Evolutionary conservation across 2,329 filamentous ascomycete species (phyloP).

Genomic region (Ascochyta koolunga): DNA sequence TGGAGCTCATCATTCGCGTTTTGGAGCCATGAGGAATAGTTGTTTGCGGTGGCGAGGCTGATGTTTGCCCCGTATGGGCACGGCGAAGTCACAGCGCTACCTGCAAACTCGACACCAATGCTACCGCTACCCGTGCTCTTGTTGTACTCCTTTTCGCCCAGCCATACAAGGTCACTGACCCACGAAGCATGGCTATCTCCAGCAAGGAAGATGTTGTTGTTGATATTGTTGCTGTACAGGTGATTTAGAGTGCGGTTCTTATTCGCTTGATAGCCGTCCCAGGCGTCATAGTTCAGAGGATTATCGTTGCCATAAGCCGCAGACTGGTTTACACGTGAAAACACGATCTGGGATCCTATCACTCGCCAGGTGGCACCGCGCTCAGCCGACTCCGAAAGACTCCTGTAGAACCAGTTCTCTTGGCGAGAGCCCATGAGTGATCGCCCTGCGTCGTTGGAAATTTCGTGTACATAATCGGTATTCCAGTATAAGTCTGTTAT

Average conservation of each 20-base stretch:
- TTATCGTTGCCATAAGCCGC: slow-evolving; percentile 52
- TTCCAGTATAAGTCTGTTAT: slow-evolving; percentile 61
- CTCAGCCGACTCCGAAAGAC: slow-evolving; percentile 62
- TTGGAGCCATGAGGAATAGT: slow-evolving; percentile 40
- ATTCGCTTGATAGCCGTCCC: slow-evolving; percentile 72
- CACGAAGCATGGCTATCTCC: slow-evolving; percentile 74
- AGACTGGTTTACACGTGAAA: slow-evolving; percentile 63
- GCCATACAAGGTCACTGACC: slow-evolving; percentile 54
- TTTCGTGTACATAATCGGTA: slow-evolving; percentile 64
- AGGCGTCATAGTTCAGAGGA: slow-evolving; percentile 63
- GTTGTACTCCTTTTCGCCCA: slow-evolving; percentile 51
- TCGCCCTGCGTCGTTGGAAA: slow-evolving; percentile 70
- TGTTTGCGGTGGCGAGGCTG: slow-evolving; percentile 59
- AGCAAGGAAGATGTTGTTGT: slow-evolving; percentile 74
- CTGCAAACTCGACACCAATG: slow-evolving; percentile 62
- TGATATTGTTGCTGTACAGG: slow-evolving; percentile 70
- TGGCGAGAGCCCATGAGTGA: slow-evolving; percentile 74
- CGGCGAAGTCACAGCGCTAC: slow-evolving; percentile 68
- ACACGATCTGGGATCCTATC: slow-evolving; percentile 73
- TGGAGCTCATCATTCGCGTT: slow-evolving; percentile 67
- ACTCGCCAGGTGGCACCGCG: slow-evolving; percentile 74
- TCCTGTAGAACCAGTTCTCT: slow-evolving; percentile 67
- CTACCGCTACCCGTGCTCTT: slow-evolving; percentile 47
- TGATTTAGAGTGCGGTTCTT: slow-evolving; percentile 72
- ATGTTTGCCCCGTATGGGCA: slow-evolving; percentile 66